Evolutionary conservation across 2,329 filamentous ascomycete genomes (phyloP).

Genomic region (Fusarium temperatum): DNA sequence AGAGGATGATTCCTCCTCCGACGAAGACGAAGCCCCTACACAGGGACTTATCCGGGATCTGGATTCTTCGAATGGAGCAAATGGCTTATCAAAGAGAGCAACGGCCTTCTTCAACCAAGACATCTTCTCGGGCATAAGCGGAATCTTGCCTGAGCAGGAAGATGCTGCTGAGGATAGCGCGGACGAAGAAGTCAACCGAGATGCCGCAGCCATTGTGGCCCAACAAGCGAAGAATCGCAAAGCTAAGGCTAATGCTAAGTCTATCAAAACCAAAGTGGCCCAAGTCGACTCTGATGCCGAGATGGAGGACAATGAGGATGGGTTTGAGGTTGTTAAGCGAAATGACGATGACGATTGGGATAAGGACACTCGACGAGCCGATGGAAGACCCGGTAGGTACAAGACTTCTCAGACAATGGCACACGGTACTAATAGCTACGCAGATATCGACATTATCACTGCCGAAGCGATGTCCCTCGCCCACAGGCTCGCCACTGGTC

Average conservation of each 20-base stretch:
- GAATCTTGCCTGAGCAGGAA: conserved; percentile 63
- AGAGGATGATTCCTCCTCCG: conserved; percentile 50
- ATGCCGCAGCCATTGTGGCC: conserved; percentile 39
- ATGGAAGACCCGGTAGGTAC: conserved; percentile 67
- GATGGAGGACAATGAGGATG: conserved; percentile 54
- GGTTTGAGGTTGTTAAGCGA: conserved; percentile 70
- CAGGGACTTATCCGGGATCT: conserved; percentile 50
- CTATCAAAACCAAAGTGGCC: conserved; percentile 30
- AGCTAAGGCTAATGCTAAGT: conserved; percentile 22
- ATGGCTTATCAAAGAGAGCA: conserved; percentile 62
- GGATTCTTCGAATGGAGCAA: conserved; percentile 41
- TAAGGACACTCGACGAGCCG: conserved; percentile 67
- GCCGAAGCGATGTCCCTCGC: conserved; percentile 98
- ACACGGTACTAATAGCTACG: not conserved
- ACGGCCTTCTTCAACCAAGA: conserved; percentile 93
- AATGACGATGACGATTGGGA: conserved; percentile 69
- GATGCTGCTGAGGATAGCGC: conserved; percentile 37
- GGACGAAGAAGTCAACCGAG: conserved; percentile 49
- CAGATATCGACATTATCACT: conserved; percentile 97
- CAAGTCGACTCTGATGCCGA: conserved; percentile 44
- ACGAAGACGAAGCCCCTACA: conserved; percentile 37
- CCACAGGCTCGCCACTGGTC: conserved; percentile 86
- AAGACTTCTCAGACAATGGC: not conserved
- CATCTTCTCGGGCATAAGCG: conserved; percentile 86
- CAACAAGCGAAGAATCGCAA: conserved; percentile 41